Percentiles rank a stretch among this genome's conserved stretches.
phyloP scores from a whole-genome alignment of 306 rosid genomes.

The Mucuna pruriens region DNA sequence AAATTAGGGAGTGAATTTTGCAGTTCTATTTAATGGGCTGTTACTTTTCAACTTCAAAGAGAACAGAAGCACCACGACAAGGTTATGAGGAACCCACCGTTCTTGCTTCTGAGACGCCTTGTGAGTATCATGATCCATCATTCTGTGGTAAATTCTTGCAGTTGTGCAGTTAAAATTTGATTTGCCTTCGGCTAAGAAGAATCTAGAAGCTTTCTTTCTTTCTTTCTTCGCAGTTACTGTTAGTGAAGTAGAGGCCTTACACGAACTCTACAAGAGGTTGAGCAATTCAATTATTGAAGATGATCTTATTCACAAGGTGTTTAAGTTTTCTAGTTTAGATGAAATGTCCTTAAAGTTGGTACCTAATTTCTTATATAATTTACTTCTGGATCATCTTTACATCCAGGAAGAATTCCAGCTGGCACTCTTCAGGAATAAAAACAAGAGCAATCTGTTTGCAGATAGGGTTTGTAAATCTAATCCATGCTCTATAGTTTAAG shows the following conservation, averaged over 20 bases:
- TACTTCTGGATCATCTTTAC: not conserved
- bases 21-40: slow-evolving; percentile 75
- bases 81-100: slow-evolving; percentile 72
- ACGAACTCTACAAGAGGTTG: slow-evolving; percentile 78
- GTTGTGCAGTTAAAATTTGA: slow-evolving; percentile 31
- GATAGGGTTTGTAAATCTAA: slow-evolving; percentile 67
- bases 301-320: slow-evolving; percentile 84
- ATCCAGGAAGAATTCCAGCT: slow-evolving; percentile 94
- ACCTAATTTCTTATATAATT: slow-evolving; percentile 15
- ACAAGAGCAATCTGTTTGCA: slow-evolving; percentile 73
- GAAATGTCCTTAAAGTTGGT: not conserved
- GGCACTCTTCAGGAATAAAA: slow-evolving; percentile 75
- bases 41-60: slow-evolving; percentile 59
- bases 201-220: not conserved
- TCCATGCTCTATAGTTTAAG: not conserved
- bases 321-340: slow-evolving; percentile 17
- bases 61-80: slow-evolving; percentile 40
- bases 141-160: slow-evolving; percentile 28
- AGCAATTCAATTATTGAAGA: slow-evolving; percentile 84
- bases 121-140: slow-evolving; percentile 61
- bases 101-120: slow-evolving; percentile 95
- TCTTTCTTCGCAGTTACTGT: slow-evolving; percentile 61
- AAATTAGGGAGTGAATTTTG: slow-evolving; percentile 39
- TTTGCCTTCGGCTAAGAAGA: not conserved
- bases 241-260: slow-evolving; percentile 81